These are phyloP conservation scores for Penicillium ochrochloron DNA, from an alignment of 495 filamentous ascomycete genomes.

Conservation along the genomic window DNA sequence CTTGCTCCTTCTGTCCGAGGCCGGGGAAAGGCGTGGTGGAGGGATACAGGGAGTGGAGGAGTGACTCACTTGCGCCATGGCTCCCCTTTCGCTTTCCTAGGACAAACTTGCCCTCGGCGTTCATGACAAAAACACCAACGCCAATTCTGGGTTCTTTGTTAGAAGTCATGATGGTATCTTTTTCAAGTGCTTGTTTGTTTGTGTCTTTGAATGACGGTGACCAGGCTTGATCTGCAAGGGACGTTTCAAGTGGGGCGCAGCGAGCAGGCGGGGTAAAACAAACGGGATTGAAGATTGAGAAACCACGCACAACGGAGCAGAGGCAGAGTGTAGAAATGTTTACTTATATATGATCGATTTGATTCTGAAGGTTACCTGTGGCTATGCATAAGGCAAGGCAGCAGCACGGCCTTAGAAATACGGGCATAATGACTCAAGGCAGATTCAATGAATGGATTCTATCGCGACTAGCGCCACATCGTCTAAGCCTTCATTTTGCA, in stretches of 20 bases:
- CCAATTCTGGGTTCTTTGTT: constrained; percentile 35
- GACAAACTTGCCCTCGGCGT: constrained; percentile 36
- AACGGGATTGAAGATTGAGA: neutral
- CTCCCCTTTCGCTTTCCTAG: constrained; percentile 42
- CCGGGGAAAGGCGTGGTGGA: neutral
- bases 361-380: neutral
- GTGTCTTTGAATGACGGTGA: neutral
- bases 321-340: neutral
- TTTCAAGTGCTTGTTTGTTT: neutral
- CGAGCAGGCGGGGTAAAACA: constrained; percentile 5
- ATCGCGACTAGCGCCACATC: neutral
- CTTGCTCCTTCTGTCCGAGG: neutral
- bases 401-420: neutral
- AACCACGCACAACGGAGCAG: neutral
- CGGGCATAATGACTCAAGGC: neutral
- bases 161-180: neutral
- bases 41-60: neutral
- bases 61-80: constrained; percentile 39
- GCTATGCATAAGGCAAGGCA: neutral
- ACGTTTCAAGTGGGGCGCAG: neutral
- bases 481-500: neutral
- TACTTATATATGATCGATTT: neutral
- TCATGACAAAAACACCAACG: constrained; percentile 40
- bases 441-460: neutral
- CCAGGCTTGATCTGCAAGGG: constrained; percentile 6